Evolutionary conservation across 305 asterid species (phyloP).

Genomic region (Solanum hybrid): DNA sequence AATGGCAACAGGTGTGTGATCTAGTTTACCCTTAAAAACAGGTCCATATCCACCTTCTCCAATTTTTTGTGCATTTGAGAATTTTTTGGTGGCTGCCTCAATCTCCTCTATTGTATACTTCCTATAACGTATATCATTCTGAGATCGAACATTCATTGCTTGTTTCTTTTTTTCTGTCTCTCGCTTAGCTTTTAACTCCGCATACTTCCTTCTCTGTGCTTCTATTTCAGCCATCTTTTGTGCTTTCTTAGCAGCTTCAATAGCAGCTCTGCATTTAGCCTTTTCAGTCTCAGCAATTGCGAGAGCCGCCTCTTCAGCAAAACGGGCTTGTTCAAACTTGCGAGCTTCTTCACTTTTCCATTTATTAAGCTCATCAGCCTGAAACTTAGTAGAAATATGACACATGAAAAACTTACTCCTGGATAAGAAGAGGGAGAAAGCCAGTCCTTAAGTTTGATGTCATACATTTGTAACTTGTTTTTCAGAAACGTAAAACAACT

Average conservation of each 20-base stretch:
- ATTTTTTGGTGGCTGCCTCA: constrained; percentile 43
- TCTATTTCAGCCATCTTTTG: constrained; percentile 59
- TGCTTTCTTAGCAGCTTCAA: constrained; percentile 68
- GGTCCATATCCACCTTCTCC: constrained; percentile 99
- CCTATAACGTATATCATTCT: constrained; percentile 45
- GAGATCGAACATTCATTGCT: constrained; percentile 37
- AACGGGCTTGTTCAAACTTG: constrained; percentile 41
- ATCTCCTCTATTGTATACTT: constrained; percentile 57
- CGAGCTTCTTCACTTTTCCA: constrained; percentile 33
- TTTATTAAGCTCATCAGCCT: constrained; percentile 41
- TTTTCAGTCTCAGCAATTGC: constrained; percentile 52
- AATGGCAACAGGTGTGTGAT: constrained; percentile 74
- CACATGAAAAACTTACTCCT: not conserved
- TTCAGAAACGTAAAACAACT: not conserved
- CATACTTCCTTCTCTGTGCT: constrained; percentile 42
- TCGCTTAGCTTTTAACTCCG: constrained; percentile 42
- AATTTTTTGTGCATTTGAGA: constrained; percentile 40
- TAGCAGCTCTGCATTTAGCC: constrained; percentile 66
- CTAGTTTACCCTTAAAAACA: constrained; percentile 61
- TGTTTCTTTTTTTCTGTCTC: constrained; percentile 42
- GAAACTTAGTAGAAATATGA: not conserved
- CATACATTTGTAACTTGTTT: not conserved
- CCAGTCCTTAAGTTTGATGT: not conserved
- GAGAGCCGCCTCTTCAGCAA: constrained; percentile 45
- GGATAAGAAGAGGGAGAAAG: not conserved